Base-by-base conservation (phyloP, 768 basidiomycete species). In the Leccinum subtestaceum region DNA sequence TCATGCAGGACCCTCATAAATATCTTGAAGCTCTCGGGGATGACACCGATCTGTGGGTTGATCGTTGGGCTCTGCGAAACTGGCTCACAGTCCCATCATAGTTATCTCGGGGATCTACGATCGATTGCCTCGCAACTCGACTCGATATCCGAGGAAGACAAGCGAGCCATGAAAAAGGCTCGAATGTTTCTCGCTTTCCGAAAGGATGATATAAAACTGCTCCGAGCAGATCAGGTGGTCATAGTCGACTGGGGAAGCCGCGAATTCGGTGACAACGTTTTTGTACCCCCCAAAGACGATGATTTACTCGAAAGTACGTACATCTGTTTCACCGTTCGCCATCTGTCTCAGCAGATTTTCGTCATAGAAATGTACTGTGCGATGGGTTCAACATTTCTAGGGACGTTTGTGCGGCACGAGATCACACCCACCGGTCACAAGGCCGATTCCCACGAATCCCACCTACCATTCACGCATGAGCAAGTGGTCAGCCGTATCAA, bases 31-130 rank as follows among this genome's bases (percentile, higher is more conserved):
- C 19, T n/a, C 40, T 58, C 4, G 21, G 43, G 13, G 25, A 53
- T 6, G 10, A 53, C 4, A 48, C 23, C 7, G 2, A 49, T 3
- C 27, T 53, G 63, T 64, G 43, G 57, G 64, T 52, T 19, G 21
- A n/a, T 49, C 4, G 0, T 19, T 11, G 38, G 27, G 56, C 17
- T 13, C 23, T 27, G n/a, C n/a, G 34, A 21, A 45, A 29, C 52
- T 10, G 29, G 46, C 63, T 62, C 17, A 64, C 2, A 5, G 12
- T 34, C n/a, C 13, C 17, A 47, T 23, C 1, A 9, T 34, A 64
- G 63, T 34, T 64, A 64, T 23, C 53, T 52, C 15, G 63, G 52
- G 17, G 63, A 64, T 36, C 29, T 64, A 63, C 50, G 53, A 38
- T 57, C 40, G 32, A 57, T 64, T 15, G 56, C 63, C n/a, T 64